phyloP scores from a whole-genome alignment of 2,329 filamentous ascomycete species.

The Aspergillus bombycis region DNA sequence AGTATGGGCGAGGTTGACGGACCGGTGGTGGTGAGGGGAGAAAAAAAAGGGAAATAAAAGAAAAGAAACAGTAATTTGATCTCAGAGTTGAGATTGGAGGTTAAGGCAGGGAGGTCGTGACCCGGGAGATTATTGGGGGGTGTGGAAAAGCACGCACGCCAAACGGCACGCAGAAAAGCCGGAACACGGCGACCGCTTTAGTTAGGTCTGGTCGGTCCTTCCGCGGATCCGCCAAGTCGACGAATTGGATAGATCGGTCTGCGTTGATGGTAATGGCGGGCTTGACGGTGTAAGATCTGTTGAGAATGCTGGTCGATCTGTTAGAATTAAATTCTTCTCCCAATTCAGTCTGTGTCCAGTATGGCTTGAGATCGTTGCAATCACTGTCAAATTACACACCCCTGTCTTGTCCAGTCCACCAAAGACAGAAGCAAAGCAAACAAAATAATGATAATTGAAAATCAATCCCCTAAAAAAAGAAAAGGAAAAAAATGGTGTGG shows the following conservation, averaged over 20 bases:
- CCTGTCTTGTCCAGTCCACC: neutral
- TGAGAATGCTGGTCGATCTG: conserved; percentile 5
- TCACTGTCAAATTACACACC: neutral
- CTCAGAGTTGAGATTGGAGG: conserved; percentile 7
- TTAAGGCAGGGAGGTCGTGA: conserved; percentile 10
- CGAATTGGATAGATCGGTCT: conserved; percentile 21
- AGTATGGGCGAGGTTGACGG: conserved; percentile 3
- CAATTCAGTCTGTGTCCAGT: neutral
- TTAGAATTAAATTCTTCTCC: neutral
- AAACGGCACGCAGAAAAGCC: conserved; percentile 22
- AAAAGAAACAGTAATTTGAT: conserved; percentile 19
- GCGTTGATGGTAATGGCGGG: conserved; percentile 6
- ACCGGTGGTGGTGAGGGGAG: conserved; percentile 11
- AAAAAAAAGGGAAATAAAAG: conserved; percentile 14
- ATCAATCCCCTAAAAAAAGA: neutral
- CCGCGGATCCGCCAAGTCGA: conserved; percentile 14
- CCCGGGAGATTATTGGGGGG: conserved; percentile 8
- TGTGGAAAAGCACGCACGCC: conserved; percentile 12
- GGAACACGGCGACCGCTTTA: conserved; percentile 21
- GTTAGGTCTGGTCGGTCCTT: conserved; percentile 11
- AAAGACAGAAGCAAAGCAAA: neutral
- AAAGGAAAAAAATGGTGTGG: neutral
- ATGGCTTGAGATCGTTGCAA: neutral
- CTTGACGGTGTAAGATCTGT: conserved; percentile 10
- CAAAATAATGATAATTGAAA: neutral